phyloP scores from a whole-genome alignment of 73 alveolate species.

The Paramecium primaurelia region DNA sequence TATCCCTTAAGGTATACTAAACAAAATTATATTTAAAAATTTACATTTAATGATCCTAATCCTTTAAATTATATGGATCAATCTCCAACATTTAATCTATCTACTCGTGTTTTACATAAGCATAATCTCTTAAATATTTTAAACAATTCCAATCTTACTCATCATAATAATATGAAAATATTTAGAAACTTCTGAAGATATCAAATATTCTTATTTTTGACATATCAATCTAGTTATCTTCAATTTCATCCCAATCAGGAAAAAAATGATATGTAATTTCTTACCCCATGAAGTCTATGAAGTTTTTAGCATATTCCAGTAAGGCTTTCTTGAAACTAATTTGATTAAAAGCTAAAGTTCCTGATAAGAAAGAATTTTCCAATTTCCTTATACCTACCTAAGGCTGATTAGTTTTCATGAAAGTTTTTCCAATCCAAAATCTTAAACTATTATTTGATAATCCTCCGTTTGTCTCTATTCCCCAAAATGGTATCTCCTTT shows the following conservation, averaged over 20 bases:
- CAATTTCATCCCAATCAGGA: not conserved
- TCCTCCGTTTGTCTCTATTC: conserved; percentile 1
- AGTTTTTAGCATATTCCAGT: not conserved
- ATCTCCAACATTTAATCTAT: not conserved
- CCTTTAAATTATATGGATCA: not conserved
- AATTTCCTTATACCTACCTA: not conserved
- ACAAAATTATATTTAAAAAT: too few relatives aligned
- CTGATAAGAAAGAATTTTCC: not conserved
- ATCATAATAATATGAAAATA: not conserved
- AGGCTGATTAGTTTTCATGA: not conserved
- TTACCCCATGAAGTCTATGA: not conserved
- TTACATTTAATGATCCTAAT: not conserved
- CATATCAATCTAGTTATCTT: not conserved
- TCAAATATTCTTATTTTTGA: not conserved
- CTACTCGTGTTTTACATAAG: not conserved
- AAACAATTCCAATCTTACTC: not conserved
- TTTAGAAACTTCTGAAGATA: not conserved
- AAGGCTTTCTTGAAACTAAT: not conserved
- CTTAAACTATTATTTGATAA: not conserved
- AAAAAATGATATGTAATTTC: not conserved
- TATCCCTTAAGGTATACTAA: not conserved
- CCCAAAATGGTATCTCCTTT: conserved; percentile 28
- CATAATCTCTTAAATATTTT: not conserved
- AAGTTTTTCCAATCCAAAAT: conserved; percentile 35
- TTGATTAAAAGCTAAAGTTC: not conserved